Evolutionary conservation across 1,284 basidiomycete genomes (phyloP), one percentile per base, ranked within the genome.

Genomic region (Cutaneotrichosporon mucoides): DNA sequence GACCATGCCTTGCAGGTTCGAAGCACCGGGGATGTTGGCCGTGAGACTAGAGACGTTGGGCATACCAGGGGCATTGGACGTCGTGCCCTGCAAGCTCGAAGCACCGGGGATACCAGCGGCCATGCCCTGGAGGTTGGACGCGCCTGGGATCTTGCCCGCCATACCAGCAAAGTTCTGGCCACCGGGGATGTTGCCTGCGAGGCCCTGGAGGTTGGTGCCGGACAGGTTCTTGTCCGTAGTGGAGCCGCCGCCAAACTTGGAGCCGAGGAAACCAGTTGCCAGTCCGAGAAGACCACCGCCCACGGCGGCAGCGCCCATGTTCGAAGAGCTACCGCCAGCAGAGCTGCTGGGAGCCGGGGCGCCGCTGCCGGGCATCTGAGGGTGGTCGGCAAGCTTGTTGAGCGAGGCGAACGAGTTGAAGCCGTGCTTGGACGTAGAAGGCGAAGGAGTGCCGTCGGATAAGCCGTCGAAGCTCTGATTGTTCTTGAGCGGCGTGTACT

Each of bases 401-500:
- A 58, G 45, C 8, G 56, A 58, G 9, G 13, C 56, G 15, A 53
- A 58, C 8, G 57, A 59, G 37, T 33, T 16, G 36, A 54, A 49
- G 40, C 38, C 38, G 47, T 44, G 15, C 47, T 50, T 49, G 40
- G 46, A n/a, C 8, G 49, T 46, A 4, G 50, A 46, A 24, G 44
- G 44, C 3, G 49, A 52, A 2, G 56, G 44, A 1, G 40, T 52
- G 16, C 40, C 50, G 38, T 47, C 41, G 33, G 54, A 55, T 6
- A 56, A 42, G 34, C 51, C 42, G 55, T 50, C 55, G 36, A 44
- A 56, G 44, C 50, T 57, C 43, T 53, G 24, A 33, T 53, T 52
- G 52, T 55, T 46, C 38, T 56, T 56, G 9, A 57, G 50, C 2
- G 56, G 56, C 33, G 37, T 35, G 57, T 48, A 53, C 44, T 53